phyloP scores from a whole-genome alignment of 176 grass and related monocot species.

The Eremochloa ophiuroides region DNA sequence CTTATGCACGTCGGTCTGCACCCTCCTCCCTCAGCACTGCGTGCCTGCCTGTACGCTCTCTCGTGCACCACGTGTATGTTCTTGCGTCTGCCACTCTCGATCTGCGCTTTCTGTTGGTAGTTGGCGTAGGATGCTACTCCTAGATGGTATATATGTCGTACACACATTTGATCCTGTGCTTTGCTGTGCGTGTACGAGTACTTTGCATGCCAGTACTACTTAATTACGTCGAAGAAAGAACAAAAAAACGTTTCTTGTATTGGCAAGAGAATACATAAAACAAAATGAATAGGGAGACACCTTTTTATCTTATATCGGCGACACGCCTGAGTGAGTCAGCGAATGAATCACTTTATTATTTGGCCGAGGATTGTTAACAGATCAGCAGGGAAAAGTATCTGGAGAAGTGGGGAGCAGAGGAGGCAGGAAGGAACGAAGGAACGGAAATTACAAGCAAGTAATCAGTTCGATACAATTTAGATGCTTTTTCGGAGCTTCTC shows the following conservation, averaged over 20 bases:
- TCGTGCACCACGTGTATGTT: not conserved
- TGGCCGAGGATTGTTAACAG: too few species aligned
- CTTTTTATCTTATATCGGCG: not conserved
- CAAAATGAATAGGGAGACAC: not conserved
- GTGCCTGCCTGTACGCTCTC: not conserved
- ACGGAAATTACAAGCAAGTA: too few species aligned
- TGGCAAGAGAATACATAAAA: not conserved
- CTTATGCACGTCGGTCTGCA: too few species aligned
- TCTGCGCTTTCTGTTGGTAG: not conserved
- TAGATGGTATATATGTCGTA: not conserved
- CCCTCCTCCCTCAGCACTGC: not conserved
- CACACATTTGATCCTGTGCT: not conserved
- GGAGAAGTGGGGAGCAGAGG: too few species aligned
- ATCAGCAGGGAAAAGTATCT: too few species aligned
- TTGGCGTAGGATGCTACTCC: not conserved
- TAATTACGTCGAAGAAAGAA: not conserved
- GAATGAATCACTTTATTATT: not conserved
- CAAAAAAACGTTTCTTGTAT: not conserved
- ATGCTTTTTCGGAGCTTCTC: too few species aligned
- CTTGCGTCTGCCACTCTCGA: not conserved
- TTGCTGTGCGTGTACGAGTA: not conserved
- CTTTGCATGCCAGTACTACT: not conserved
- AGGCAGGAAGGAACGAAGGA: too few species aligned
- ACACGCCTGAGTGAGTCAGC: slow-evolving; percentile 11
- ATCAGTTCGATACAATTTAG: too few species aligned